These are phyloP conservation scores for Calonectria hongkongensis DNA, from an alignment of 2,329 filamentous ascomycete genomes.

Conservation along the genomic window DNA sequence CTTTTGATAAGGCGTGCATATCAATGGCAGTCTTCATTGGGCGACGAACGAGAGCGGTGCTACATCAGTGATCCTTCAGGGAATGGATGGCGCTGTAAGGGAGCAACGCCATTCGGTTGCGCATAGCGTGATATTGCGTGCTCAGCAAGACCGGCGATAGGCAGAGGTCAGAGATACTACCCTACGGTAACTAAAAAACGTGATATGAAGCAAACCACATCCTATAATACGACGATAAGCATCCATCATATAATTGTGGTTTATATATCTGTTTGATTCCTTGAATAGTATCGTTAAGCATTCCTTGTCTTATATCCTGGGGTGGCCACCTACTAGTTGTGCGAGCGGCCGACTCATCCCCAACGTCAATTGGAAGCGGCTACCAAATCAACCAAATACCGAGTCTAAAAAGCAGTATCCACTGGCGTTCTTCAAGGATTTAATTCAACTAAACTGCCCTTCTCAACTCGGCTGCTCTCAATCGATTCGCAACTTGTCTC, in stretches of 20 bases:
- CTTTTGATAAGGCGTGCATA: constrained; percentile 9
- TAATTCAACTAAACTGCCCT: too few relatives aligned
- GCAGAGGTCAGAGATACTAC: not conserved
- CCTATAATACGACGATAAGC: too few relatives aligned
- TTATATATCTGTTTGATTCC: too few relatives aligned
- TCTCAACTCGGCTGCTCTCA: too few relatives aligned
- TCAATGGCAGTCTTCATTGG: constrained; percentile 8
- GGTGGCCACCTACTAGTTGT: not conserved
- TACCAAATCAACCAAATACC: not conserved
- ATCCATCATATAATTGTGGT: not conserved
- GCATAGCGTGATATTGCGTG: constrained; percentile 33
- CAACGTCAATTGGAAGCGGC: not conserved
- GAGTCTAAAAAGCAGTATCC: not conserved
- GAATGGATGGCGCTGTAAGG: constrained; percentile 7
- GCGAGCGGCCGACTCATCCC: not conserved
- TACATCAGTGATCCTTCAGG: not conserved
- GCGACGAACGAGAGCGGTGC: not conserved
- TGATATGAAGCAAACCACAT: not conserved
- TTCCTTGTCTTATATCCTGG: too few relatives aligned
- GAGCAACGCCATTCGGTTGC: constrained; percentile 20
- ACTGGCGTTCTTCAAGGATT: not conserved
- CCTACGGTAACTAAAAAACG: not conserved
- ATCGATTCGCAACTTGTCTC: not conserved
- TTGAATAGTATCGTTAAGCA: not conserved
- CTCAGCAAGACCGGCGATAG: not conserved